Evolutionary conservation across 495 filamentous ascomycete genomes (phyloP), one percentile per base, ranked within the genome.

Genomic region (Trichoderma reesei): DNA sequence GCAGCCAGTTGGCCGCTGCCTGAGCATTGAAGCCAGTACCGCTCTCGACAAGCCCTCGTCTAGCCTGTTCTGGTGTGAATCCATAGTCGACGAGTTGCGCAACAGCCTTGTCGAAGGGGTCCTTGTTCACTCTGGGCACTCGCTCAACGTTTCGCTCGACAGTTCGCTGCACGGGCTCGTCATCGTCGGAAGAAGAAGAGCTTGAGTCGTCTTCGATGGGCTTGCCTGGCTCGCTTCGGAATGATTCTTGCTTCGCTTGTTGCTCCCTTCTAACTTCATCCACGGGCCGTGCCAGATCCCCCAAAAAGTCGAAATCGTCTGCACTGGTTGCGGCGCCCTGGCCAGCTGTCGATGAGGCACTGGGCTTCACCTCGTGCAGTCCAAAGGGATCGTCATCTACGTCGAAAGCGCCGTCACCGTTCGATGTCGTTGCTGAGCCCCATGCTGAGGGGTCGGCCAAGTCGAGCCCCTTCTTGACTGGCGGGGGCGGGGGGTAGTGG

Each of bases 71-170:
- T 0, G 86, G 82, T 0, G 88, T 85, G 65, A 98, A 98, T 33
- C 94, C 94, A 86, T 98, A 97, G 68, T 98, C 93, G 10, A 98
- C 87, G 20, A 98, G 74, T 70, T 97, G 91, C 1, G 91, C 92
- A 63, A 98, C 83, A 4, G 91, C 91, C 61, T 82, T 83, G 71
- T 96, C 92, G 59, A 86, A 85, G 9, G 87, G 88, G 70, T 87
- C 86, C 66, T 13, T 70, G 39, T 67, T 67, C 46, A 66, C 74
- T 54, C 36, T 39, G 1, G 41, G 59, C 14, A 20, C 16, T 36
- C 42, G 39, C 34, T 48, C 48, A 10, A 51, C n/a, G 10, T 39
- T 42, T 9, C 20, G 42, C n/a, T 38, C 34, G 10, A 51, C n/a
- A 20, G 18, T 42, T 9, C 20, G 42, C n/a, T 38, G 16, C 26